These are phyloP conservation scores for Knoxdaviesia capensis DNA, from an alignment of 2,329 filamentous ascomycete species.

Conservation along the genomic window DNA sequence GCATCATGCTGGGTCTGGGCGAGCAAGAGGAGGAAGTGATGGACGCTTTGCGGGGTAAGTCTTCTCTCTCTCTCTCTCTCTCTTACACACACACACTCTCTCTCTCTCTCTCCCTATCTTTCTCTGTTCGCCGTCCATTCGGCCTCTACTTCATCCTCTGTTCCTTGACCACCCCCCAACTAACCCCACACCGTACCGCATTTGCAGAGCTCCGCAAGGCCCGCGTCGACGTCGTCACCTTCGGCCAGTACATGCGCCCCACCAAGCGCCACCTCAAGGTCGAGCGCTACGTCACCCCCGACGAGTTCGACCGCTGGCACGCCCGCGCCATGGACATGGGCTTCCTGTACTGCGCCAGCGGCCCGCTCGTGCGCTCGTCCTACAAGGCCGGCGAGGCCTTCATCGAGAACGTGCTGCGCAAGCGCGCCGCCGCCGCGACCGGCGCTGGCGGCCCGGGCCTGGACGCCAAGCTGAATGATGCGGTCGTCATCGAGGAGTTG, in stretches of 20 bases:
- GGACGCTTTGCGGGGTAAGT: conserved; percentile 49
- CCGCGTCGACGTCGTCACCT: conserved; percentile 86
- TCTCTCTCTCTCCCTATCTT: background rate
- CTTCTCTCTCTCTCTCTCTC: background rate
- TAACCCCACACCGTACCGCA: background rate
- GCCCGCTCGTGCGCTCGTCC: conserved; percentile 77
- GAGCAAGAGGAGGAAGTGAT: conserved; percentile 78
- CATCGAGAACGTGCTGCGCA: conserved; percentile 93
- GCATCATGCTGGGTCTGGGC: conserved; percentile 86
- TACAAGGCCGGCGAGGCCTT: conserved; percentile 98
- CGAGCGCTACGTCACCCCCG: conserved; percentile 82
- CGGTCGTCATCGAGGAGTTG: conserved; percentile 17
- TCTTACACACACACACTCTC: background rate
- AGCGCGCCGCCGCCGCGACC: conserved; percentile 35
- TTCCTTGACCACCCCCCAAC: too few species aligned
- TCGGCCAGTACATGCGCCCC: conserved; percentile 99
- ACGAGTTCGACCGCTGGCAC: conserved; percentile 80
- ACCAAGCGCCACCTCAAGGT: conserved; percentile 97
- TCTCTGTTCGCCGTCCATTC: background rate
- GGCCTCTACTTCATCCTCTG: background rate
- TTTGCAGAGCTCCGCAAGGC: conserved; percentile 50
- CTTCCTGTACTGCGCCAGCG: conserved; percentile 90
- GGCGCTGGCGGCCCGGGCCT: conserved; percentile 6
- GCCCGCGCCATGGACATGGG: conserved; percentile 82
- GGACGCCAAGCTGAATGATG: conserved; percentile 15